Evolutionary conservation across 805 yeast genomes (phyloP).

Genomic region (Wickerhamomyces pijperi): DNA sequence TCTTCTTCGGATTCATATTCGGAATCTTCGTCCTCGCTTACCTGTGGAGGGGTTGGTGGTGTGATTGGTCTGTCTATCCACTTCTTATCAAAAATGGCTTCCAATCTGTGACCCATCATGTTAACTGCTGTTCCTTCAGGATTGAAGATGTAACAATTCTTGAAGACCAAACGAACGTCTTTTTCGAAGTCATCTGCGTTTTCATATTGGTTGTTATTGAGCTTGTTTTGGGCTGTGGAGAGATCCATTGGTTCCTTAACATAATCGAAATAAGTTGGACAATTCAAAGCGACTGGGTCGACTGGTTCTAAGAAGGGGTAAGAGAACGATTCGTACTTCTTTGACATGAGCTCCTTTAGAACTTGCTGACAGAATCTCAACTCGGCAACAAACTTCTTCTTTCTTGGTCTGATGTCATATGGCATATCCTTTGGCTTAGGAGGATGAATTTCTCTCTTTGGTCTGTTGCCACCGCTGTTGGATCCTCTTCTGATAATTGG

Average conservation of each 20-base stretch:
- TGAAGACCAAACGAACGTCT: constrained; percentile 75
- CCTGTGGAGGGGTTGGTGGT: constrained; percentile 23
- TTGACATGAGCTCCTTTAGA: constrained; percentile 69
- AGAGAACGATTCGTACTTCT: constrained; percentile 74
- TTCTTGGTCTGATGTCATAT: constrained; percentile 81
- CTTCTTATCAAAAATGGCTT: constrained; percentile 72
- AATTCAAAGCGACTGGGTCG: constrained; percentile 86
- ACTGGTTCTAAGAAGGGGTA: constrained; percentile 92
- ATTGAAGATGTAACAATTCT: constrained; percentile 84
- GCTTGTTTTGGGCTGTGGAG: constrained; percentile 69
- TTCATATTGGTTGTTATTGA: constrained; percentile 79
- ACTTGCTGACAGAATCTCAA: constrained; percentile 76
- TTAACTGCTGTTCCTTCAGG: constrained; percentile 97
- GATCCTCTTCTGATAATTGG: constrained; percentile 69
- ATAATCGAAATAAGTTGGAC: constrained; percentile 81
- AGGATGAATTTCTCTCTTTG: constrained; percentile 93
- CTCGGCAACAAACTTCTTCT: constrained; percentile 85
- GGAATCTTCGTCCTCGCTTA: constrained; percentile 23
- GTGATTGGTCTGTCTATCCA: constrained; percentile 82
- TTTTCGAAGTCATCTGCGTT: constrained; percentile 78
- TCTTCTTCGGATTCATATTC: constrained; percentile 38
- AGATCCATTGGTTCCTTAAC: constrained; percentile 94
- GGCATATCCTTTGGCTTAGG: constrained; percentile 92
- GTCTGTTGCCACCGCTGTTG: constrained; percentile 59
- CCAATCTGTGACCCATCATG: constrained; percentile 88